Conservation (phyloP, 2,329 filamentous ascomycete species). For the Fusarium oxysporum region DNA sequence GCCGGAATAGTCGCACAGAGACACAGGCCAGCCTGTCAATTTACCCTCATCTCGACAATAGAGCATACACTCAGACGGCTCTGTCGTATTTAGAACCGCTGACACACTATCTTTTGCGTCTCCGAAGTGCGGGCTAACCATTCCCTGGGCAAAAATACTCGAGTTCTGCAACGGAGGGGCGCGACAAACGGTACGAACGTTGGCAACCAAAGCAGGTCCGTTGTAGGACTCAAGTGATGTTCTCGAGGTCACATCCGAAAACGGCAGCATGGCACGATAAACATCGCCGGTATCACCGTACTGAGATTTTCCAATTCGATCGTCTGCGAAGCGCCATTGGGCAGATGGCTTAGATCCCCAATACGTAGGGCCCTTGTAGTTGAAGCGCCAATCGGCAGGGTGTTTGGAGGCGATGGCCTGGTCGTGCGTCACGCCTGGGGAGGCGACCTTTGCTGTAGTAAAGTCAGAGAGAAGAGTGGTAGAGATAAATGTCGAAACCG, state of each 20-base stretch:
- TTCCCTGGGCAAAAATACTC: not conserved
- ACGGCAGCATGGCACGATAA: conserved; percentile 12
- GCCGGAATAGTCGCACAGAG: too few species aligned
- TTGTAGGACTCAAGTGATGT: not conserved
- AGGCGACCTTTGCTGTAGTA: not conserved
- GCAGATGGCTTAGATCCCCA: conserved; percentile 1
- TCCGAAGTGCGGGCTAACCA: not conserved
- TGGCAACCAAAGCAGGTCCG: not conserved
- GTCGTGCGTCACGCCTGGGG: not conserved
- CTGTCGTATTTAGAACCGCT: not conserved
- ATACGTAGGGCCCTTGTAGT: not conserved
- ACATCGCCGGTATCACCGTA: conserved; percentile 1
- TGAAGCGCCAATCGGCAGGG: not conserved
- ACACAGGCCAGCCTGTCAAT: too few species aligned
- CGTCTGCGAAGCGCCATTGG: conserved; percentile 17
- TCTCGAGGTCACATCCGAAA: not conserved
- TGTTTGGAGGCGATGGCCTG: not conserved
- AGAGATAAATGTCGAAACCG: conserved; percentile 10
- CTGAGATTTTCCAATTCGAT: not conserved
- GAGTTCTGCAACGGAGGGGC: not conserved
- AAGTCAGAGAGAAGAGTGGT: conserved; percentile 23
- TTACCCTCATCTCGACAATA: too few species aligned
- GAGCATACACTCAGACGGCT: not conserved
- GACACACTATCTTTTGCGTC: not conserved
- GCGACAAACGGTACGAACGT: not conserved